phyloP scores from a whole-genome alignment of 805 yeast species.

The Candida bentonensis region DNA sequence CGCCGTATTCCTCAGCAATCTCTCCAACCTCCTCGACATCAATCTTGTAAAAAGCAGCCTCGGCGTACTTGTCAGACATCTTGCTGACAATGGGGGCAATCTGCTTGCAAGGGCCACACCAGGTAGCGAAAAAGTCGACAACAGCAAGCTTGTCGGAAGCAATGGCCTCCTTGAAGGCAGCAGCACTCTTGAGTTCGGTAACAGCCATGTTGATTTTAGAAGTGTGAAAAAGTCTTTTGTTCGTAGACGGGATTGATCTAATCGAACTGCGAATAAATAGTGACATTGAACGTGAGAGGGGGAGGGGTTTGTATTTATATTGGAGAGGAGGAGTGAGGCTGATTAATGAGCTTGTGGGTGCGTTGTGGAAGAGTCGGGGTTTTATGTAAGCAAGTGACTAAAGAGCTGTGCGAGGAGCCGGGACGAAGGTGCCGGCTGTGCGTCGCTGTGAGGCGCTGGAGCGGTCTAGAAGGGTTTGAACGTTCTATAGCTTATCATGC shows the following conservation, averaged over 20 bases:
- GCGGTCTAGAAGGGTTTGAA: no score
- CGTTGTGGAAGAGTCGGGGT: no score
- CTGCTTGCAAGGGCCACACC: constrained; percentile 98
- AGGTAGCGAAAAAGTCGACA: constrained; percentile 83
- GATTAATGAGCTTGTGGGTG: constrained; percentile 1
- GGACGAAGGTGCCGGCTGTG: no score
- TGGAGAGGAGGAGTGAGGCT: not conserved
- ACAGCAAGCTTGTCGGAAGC: constrained; percentile 52
- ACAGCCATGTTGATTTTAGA: constrained; percentile 32
- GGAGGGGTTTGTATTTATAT: not conserved
- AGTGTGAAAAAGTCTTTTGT: not conserved
- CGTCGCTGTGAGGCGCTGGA: no score
- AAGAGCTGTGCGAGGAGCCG: no score
- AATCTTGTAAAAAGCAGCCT: constrained; percentile 65
- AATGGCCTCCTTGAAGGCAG: constrained; percentile 57
- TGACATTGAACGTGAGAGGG: not conserved
- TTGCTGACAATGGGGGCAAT: constrained; percentile 87
- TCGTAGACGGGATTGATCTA: not conserved
- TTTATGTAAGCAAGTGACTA: no score
- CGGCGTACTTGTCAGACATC: constrained; percentile 39
- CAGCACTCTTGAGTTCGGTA: constrained; percentile 30
- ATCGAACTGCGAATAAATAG: not conserved
- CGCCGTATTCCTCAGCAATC: constrained; percentile 52
- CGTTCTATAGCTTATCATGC: no score
- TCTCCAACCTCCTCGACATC: constrained; percentile 73